phyloP scores from a whole-genome alignment of 305 asterid species.

The Monarda citriodora region DNA sequence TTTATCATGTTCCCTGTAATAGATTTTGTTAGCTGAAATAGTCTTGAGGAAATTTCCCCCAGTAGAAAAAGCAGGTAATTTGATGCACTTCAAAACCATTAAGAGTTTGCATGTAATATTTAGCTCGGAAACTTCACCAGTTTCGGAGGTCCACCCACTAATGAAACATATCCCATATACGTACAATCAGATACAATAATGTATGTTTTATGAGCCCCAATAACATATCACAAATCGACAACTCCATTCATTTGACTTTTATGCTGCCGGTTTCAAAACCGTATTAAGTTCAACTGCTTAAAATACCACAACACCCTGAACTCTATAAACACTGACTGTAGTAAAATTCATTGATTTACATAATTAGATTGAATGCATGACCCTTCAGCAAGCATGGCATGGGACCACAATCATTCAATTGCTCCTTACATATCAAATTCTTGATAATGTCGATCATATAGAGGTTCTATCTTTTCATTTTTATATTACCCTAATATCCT shows the following conservation, averaged over 20 bases:
- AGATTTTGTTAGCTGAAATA: constrained; percentile 17
- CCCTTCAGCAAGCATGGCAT: not conserved
- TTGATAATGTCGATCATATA: not conserved
- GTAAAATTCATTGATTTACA: not conserved
- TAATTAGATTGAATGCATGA: not conserved
- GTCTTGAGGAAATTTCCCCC: constrained; percentile 12
- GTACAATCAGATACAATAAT: not conserved
- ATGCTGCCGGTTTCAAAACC: constrained; percentile 2
- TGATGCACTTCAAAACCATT: not conserved
- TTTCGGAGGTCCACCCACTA: not conserved
- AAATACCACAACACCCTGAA: constrained; percentile 10
- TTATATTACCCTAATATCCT: too few relatives aligned
- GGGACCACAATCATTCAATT: constrained; percentile 8
- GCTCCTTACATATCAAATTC: not conserved
- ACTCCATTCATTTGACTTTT: constrained; percentile 1
- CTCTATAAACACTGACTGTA: not conserved
- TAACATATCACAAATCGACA: constrained; percentile 1
- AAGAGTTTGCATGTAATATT: not conserved
- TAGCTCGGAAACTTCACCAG: not conserved
- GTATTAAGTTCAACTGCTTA: not conserved
- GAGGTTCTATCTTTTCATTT: not conserved
- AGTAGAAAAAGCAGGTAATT: constrained; percentile 11
- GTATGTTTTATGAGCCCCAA: not conserved
- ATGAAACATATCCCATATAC: not conserved
- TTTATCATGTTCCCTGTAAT: constrained; percentile 90